A percentile compares a stretch with the other conserved stretches of the same genome.
These are phyloP conservation scores for Vitellaria paradoxa DNA, from an alignment of 179 eudicot species.

Conservation along the genomic window DNA sequence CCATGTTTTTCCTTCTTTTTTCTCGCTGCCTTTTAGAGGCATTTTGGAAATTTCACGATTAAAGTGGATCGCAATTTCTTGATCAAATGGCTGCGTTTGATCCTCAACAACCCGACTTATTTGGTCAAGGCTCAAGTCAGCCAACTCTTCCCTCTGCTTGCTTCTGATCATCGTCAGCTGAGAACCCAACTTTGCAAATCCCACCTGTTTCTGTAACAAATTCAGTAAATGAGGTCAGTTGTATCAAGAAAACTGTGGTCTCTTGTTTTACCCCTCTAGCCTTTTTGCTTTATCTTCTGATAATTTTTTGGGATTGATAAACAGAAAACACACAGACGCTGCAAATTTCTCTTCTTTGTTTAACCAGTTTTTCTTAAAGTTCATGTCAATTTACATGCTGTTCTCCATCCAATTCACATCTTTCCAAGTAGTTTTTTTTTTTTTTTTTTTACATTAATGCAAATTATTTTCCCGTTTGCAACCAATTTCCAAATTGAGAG, in stretches of 20 bases:
- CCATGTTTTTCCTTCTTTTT: too few species aligned
- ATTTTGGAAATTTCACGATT: too few species aligned
- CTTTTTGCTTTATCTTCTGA: not conserved
- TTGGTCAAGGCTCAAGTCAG: too few species aligned
- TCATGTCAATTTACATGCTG: not conserved
- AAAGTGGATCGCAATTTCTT: too few species aligned
- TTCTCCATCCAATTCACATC: not conserved
- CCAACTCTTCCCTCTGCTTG: too few species aligned
- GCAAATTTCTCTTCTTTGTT: not conserved
- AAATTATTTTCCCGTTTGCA: conserved; percentile 9
- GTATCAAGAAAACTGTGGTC: not conserved
- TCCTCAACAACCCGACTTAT: too few species aligned
- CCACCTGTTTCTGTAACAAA: conserved; percentile 7
- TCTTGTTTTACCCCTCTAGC: not conserved
- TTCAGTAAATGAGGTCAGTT: conserved; percentile 6
- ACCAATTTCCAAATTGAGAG: not conserved
- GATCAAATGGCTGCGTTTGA: too few species aligned
- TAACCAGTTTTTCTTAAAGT: not conserved
- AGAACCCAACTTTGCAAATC: not conserved
- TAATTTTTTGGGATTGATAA: not conserved
- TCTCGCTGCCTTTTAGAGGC: too few species aligned
- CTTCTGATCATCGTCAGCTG: not conserved
- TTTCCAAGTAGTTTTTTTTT: not conserved
- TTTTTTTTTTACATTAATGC: not conserved
- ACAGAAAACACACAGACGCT: not conserved